A percentile compares a stretch with the other conserved stretches of the same genome.
These are phyloP conservation scores for Papilionanthe hybrid DNA, from an alignment of 116 monocot species.

Conservation along the genomic window DNA sequence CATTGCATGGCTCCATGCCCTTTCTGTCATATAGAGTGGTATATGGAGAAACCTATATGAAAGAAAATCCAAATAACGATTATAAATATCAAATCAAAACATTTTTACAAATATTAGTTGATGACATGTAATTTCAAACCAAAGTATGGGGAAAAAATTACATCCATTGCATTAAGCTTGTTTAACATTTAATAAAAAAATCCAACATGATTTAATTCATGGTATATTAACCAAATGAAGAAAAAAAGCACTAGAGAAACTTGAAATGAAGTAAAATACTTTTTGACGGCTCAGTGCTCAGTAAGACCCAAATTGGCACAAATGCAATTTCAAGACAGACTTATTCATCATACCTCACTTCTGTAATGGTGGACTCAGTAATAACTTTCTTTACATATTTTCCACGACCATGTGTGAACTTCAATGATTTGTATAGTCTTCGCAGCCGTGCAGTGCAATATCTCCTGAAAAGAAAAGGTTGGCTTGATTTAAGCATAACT, in stretches of 20 bases:
- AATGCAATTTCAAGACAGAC: not conserved
- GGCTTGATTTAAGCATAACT: not conserved
- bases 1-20: conserved; percentile 99
- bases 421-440: conserved; percentile 90
- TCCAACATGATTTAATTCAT: not conserved
- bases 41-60: conserved; percentile 82
- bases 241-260: not conserved
- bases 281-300: not conserved
- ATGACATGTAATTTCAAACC: not conserved
- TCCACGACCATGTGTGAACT: conserved; percentile 96
- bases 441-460: conserved; percentile 93
- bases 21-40: conserved; percentile 90
- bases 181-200: not conserved
- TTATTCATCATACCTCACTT: conserved; percentile 57
- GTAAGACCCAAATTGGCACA: not conserved
- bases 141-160: not conserved
- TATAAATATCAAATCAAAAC: not conserved
- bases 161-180: not conserved
- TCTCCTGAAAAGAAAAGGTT: conserved; percentile 48
- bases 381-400: conserved; percentile 61
- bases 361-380: conserved; percentile 73
- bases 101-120: conserved; percentile 2
- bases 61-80: not conserved
- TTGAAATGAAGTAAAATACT: not conserved
- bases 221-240: not conserved